phyloP scores from a whole-genome alignment of 2,329 filamentous ascomycete genomes.

The Balansia obtecta region DNA sequence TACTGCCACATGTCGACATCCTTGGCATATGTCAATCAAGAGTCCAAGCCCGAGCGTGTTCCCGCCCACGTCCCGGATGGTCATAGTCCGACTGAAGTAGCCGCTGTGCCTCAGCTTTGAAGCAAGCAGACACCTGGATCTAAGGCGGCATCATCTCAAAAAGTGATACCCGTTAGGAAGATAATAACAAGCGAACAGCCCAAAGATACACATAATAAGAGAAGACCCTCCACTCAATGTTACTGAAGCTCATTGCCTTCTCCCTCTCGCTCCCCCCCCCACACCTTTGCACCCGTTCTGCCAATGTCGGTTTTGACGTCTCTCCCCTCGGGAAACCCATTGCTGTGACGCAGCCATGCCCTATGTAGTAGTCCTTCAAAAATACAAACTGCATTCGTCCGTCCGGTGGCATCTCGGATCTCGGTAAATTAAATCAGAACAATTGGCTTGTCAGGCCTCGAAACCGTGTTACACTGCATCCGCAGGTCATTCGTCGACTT shows the following conservation, averaged over 20 bases:
- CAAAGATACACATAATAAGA: conserved; percentile 1
- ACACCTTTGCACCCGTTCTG: neutral
- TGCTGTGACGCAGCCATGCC: neutral
- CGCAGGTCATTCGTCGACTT: neutral
- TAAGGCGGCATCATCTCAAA: neutral
- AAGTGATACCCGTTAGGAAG: neutral
- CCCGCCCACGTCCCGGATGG: neutral
- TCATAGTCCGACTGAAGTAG: neutral
- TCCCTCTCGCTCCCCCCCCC: neutral
- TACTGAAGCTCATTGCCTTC: neutral
- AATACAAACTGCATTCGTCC: neutral
- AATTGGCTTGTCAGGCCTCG: neutral
- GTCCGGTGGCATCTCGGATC: neutral
- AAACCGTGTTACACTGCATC: neutral
- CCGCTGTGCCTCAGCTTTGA: neutral
- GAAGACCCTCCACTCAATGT: neutral
- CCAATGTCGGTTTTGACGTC: neutral
- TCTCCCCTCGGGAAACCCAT: too few species aligned
- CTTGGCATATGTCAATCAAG: neutral
- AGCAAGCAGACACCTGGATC: conserved; percentile 5
- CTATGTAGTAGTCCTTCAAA: neutral
- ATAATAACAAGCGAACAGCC: neutral
- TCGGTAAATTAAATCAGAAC: neutral
- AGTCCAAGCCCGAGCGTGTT: neutral
- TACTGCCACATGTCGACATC: neutral